A percentile compares a stretch with the other conserved stretches of the same genome.
phyloP scores from a whole-genome alignment of 768 basidiomycete genomes.

The Rhizopogon salebrosus region DNA sequence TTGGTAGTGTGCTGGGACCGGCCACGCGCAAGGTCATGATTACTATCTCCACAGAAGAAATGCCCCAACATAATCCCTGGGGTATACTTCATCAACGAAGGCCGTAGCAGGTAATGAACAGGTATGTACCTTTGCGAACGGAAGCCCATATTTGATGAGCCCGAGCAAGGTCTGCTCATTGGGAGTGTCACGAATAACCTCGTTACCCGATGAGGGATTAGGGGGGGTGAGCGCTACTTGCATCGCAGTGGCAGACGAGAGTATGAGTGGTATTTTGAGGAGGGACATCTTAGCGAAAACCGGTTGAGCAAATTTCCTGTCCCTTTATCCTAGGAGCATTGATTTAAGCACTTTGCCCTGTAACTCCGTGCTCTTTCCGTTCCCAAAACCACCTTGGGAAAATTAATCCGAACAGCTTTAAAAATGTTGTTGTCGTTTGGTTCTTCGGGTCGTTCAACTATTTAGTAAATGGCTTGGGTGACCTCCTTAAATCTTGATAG shows the following conservation, averaged over 20 bases:
- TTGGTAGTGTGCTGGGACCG: background rate
- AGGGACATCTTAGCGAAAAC: slow-evolving; percentile 20
- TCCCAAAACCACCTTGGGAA: too few species aligned
- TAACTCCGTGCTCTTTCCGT: too few species aligned
- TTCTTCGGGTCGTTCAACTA: too few species aligned
- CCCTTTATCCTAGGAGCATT: background rate
- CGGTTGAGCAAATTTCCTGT: too few species aligned
- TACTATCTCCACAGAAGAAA: background rate
- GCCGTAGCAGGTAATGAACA: background rate
- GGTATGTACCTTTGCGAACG: background rate
- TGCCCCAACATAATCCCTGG: slow-evolving; percentile 1
- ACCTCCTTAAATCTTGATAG: too few species aligned
- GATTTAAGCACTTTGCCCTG: too few species aligned
- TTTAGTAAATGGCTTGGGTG: too few species aligned
- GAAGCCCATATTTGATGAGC: background rate
- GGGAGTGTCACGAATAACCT: slow-evolving; percentile 17
- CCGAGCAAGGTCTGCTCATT: background rate
- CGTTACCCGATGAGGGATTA: slow-evolving; percentile 32
- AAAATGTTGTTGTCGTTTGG: too few species aligned
- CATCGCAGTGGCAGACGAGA: slow-evolving; percentile 36
- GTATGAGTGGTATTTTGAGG: slow-evolving; percentile 36
- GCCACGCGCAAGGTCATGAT: background rate
- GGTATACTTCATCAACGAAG: background rate
- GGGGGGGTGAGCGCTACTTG: slow-evolving; percentile 42
- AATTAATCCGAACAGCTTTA: too few species aligned